Conservation (phyloP, 2,329 filamentous ascomycete species). For the Aspergillus quadricinctus region DNA sequence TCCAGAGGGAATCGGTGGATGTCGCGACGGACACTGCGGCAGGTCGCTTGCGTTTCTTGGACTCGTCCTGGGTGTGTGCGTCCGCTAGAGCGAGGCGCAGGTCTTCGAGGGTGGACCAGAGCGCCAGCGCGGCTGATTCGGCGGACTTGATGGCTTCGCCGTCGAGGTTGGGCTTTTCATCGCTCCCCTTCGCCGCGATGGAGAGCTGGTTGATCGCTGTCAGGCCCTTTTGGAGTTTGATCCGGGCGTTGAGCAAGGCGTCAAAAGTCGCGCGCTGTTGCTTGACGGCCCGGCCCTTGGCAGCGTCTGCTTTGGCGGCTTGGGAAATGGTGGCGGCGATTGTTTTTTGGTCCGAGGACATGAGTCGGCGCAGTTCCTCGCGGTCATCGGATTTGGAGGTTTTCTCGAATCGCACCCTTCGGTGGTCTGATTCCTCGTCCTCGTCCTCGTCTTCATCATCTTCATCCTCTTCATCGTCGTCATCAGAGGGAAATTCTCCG, state of each 20-base stretch:
- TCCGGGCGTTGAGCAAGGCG: constrained; percentile 80
- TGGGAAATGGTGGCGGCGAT: constrained; percentile 61
- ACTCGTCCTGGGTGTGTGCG: constrained; percentile 28
- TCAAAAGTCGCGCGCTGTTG: constrained; percentile 83
- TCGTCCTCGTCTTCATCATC: constrained; percentile 21
- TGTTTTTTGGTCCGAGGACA: constrained; percentile 63
- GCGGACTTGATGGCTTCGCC: constrained; percentile 63
- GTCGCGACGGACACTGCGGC: constrained; percentile 49
- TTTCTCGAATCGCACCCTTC: constrained; percentile 19
- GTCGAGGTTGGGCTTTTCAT: constrained; percentile 32
- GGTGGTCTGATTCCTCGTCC: constrained; percentile 17
- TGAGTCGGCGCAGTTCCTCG: constrained; percentile 61
- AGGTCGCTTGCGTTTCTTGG: constrained; percentile 46
- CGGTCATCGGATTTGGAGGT: constrained; percentile 37
- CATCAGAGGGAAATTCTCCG: constrained; percentile 17
- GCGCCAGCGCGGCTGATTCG: constrained; percentile 76
- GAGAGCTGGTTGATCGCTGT: constrained; percentile 73
- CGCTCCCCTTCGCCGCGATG: constrained; percentile 37
- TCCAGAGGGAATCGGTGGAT: constrained; percentile 65
- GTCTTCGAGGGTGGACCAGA: constrained; percentile 67
- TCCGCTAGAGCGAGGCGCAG: constrained; percentile 38
- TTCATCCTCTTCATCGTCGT: constrained; percentile 26
- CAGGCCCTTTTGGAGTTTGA: constrained; percentile 87
- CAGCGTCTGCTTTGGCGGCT: constrained; percentile 69
- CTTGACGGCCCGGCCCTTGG: constrained; percentile 83